Percentiles rank a stretch among this genome's conserved stretches.
phyloP scores from a whole-genome alignment of 2,329 filamentous ascomycete species.

The Laburnicola sp. region DNA sequence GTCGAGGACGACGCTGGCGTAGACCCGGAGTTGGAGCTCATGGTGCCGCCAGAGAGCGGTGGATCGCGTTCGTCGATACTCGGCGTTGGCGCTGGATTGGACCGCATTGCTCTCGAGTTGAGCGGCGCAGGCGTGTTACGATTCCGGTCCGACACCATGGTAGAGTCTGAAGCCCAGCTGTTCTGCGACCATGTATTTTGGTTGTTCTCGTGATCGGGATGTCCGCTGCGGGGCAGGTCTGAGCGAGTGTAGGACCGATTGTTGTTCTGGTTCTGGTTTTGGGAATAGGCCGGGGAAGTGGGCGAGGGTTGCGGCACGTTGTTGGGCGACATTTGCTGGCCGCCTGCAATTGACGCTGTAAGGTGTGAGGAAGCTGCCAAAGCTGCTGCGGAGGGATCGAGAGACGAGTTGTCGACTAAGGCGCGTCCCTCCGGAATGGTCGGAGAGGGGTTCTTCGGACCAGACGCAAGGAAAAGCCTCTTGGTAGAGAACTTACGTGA shows the following conservation, averaged over 20 bases:
- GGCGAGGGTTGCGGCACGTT: conserved; percentile 51
- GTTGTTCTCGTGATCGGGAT: conserved; percentile 37
- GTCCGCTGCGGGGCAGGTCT: conserved; percentile 34
- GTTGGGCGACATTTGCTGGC: conserved; percentile 47
- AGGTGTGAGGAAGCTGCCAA: conserved; percentile 56
- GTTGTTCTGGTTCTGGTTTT: conserved; percentile 34
- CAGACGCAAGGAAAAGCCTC: conserved; percentile 54
- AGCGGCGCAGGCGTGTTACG: conserved; percentile 41
- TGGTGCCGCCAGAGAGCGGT: conserved; percentile 42
- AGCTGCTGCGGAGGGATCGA: conserved; percentile 56
- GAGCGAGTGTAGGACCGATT: conserved; percentile 30
- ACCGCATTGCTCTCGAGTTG: conserved; percentile 34
- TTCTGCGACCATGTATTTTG: conserved; percentile 35
- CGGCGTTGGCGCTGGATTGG: conserved; percentile 33
- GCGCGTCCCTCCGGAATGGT: conserved; percentile 52
- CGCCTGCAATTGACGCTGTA: conserved; percentile 51
- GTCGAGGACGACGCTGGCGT: conserved; percentile 35
- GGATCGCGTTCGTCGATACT: conserved; percentile 41
- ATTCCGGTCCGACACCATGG: conserved; percentile 32
- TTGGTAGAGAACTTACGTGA: conserved; percentile 58
- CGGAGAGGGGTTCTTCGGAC: conserved; percentile 56
- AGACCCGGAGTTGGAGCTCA: conserved; percentile 25
- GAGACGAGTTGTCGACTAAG: conserved; percentile 47
- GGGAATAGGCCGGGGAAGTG: conserved; percentile 54
- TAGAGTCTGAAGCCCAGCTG: conserved; percentile 36